These are phyloP conservation scores for Aurinia saxatilis DNA, from an alignment of 345 rosid genomes.

Conservation along the genomic window DNA sequence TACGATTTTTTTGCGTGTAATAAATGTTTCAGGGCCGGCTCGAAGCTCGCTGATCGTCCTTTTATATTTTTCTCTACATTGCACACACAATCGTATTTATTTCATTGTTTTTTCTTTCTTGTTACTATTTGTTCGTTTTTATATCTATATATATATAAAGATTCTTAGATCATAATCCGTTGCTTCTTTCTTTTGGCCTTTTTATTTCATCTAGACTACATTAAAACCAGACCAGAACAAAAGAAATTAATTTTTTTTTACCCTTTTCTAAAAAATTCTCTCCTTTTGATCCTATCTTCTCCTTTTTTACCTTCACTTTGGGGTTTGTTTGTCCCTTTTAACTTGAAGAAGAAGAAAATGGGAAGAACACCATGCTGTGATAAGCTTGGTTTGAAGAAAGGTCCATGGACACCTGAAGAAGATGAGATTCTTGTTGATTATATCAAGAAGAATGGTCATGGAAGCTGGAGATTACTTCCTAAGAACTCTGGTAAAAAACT, in stretches of 20 bases:
- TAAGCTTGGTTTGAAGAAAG: conserved; percentile 81
- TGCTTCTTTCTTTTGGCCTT: conserved; percentile 11
- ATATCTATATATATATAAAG: background rate
- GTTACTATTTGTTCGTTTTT: no score
- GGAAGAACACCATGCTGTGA: conserved; percentile 91
- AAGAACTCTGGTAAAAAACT: conserved; percentile 57
- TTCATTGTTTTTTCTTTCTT: conserved; percentile 2
- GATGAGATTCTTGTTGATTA: conserved; percentile 68
- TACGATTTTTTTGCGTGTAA: conserved; percentile 24
- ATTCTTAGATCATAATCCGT: background rate
- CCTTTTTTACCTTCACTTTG: background rate
- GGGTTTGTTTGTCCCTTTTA: conserved; percentile 17
- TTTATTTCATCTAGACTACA: conserved; percentile 22
- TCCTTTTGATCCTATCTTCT: conserved; percentile 16
- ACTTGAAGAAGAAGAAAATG: conserved; percentile 29
- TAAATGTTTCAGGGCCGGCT: conserved; percentile 47
- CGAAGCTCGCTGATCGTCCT: conserved; percentile 52
- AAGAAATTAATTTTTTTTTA: conserved; percentile 19
- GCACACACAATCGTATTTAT: conserved; percentile 23
- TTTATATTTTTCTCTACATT: conserved; percentile 14
- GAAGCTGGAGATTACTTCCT: conserved; percentile 95
- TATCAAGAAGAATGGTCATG: conserved; percentile 78
- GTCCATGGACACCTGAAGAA: conserved; percentile 97
- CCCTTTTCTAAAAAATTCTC: conserved; percentile 20
- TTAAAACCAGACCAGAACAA: conserved; percentile 32